These are phyloP conservation scores for Nectriaceae sp. DNA, from an alignment of 2,329 filamentous ascomycete species.

Conservation along the genomic window DNA sequence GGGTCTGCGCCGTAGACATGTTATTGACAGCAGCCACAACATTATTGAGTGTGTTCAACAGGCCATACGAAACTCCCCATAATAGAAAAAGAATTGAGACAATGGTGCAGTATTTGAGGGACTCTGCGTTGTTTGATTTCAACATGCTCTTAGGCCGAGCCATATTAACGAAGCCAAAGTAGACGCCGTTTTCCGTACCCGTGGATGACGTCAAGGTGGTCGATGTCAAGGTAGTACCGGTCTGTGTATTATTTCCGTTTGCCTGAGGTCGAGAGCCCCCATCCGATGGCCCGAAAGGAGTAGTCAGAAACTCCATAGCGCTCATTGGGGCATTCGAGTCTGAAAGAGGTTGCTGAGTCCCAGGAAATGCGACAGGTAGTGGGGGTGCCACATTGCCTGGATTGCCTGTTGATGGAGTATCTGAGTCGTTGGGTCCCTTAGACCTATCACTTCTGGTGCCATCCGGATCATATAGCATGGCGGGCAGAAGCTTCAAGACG, in stretches of 20 bases:
- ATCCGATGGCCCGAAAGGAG: constrained; percentile 34
- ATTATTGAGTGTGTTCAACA: constrained; percentile 79
- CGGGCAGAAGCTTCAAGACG: constrained; percentile 64
- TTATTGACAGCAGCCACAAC: constrained; percentile 64
- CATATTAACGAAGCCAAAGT: constrained; percentile 80
- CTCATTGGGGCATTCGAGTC: constrained; percentile 34
- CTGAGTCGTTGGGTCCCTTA: constrained; percentile 34
- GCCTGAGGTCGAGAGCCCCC: not conserved
- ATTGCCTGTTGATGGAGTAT: constrained; percentile 26
- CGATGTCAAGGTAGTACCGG: constrained; percentile 13
- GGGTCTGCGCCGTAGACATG: constrained; percentile 62
- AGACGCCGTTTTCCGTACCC: constrained; percentile 49
- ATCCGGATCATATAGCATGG: constrained; percentile 56
- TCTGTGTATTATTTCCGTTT: not conserved
- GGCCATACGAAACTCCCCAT: constrained; percentile 89
- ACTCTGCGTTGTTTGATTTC: constrained; percentile 62
- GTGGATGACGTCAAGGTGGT: constrained; percentile 40
- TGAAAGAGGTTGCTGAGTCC: constrained; percentile 20
- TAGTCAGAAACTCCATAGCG: constrained; percentile 50
- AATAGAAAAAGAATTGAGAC: constrained; percentile 84
- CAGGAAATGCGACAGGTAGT: constrained; percentile 20
- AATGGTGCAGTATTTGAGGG: constrained; percentile 69
- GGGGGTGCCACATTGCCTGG: constrained; percentile 26
- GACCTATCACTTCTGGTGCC: constrained; percentile 36
- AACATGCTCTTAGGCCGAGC: constrained; percentile 70